Evolutionary conservation across 2,329 filamentous ascomycete species (phyloP), one percentile per base, ranked within the genome.

Genomic region (Diaporthe helianthi): DNA sequence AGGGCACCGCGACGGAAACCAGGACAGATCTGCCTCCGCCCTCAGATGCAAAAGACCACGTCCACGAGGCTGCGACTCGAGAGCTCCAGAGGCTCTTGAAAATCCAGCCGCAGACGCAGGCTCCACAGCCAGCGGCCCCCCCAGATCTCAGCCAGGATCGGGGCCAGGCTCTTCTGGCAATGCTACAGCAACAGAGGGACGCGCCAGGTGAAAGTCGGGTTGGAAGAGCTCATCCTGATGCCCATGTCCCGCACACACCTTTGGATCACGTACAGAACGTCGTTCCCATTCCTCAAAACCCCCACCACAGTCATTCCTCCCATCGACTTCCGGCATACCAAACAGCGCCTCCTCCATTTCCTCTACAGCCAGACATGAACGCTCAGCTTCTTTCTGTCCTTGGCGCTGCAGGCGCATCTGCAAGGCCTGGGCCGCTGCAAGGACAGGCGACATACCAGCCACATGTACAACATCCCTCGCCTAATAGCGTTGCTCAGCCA

Each of bases 21-120:
- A 78, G 82, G 36, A 73, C 78, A 22, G 74, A 79, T 19, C 41
- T 61, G 26, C 73, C 75, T 19, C 72, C 73, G 47, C 65, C 75
- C 52, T 68, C 75, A 24, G 75, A 77, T 38, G 76, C 79, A 38
- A 79, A 80, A 19, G 63, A 63, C 7, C 63, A 67, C 44, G 65
- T 61, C 3, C 68, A 69, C 12, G 84, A 84, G 70, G 84, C 83
- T 12, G 85, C 86, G 12, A 86, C 82, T 17, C 78, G 78, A 65
- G 86, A 87, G 71, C 77, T 90, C 9, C 86, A 85, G 66, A 84
- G 84, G 4, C 78, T 89, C 6, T 79, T 90, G 24, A 86, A 87
- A 72, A 81, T 87, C 61, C 86, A 88, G 69, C 84, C 85, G 12
- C 80, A 84, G 1, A 84, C 83, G 1, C 83, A 87, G 74, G 83